Conservation (phyloP, 2,329 filamentous ascomycete genomes). For the Clarireedia paspali region DNA sequence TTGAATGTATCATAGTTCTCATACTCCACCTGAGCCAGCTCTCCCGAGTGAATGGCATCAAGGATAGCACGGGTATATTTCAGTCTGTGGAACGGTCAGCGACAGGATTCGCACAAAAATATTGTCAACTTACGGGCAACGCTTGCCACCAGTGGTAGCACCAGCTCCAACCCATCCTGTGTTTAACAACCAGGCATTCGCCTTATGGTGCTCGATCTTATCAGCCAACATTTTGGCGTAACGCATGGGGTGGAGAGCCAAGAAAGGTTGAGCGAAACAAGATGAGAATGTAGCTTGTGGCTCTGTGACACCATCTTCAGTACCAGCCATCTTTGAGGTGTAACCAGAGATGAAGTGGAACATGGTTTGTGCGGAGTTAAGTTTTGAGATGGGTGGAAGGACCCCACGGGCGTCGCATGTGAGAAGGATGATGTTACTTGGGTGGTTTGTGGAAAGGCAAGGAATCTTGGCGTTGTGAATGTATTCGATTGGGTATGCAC, state of each 20-base stretch:
- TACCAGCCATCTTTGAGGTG: slow-evolving; percentile 99
- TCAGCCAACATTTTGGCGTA: slow-evolving; percentile 98
- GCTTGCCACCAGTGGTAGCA: slow-evolving; percentile 85
- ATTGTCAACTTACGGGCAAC: slow-evolving; percentile 57
- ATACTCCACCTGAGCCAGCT: slow-evolving; percentile 87
- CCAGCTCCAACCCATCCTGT: slow-evolving; percentile 95
- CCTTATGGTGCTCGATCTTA: slow-evolving; percentile 92
- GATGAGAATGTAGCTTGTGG: slow-evolving; percentile 98
- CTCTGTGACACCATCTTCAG: slow-evolving; percentile 93
- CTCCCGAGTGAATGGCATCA: slow-evolving; percentile 94
- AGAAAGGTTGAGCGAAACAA: slow-evolving; percentile 98
- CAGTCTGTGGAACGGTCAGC: slow-evolving; percentile 37
- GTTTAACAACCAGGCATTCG: slow-evolving; percentile 98
- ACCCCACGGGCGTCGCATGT: slow-evolving; percentile 98
- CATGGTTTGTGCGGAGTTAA: slow-evolving; percentile 92
- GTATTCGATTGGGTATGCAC: slow-evolving; percentile 97
- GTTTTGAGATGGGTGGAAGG: slow-evolving; percentile 94
- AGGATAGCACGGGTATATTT: slow-evolving; percentile 99
- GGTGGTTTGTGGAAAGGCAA: slow-evolving; percentile 79
- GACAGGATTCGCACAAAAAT: background rate
- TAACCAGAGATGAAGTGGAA: slow-evolving; percentile 99
- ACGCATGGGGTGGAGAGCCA: slow-evolving; percentile 97
- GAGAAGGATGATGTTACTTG: slow-evolving; percentile 94
- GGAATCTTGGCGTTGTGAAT: slow-evolving; percentile 99
- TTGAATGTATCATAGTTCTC: slow-evolving; percentile 97